These are phyloP conservation scores for Ganoderma multipileum DNA, from an alignment of 1,284 basidiomycete genomes.

Conservation along the genomic window DNA sequence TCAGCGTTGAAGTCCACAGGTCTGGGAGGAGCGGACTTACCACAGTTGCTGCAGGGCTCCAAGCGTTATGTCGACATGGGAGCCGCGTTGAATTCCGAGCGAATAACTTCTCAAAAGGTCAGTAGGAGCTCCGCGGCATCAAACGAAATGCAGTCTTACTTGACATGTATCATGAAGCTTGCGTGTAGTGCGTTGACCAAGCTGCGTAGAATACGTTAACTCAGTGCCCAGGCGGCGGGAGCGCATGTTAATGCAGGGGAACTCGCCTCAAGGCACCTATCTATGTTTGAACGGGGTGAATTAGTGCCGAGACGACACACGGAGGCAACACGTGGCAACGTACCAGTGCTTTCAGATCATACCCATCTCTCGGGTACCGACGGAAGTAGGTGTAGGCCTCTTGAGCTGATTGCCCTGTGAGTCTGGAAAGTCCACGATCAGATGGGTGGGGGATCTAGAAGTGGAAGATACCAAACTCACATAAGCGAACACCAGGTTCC, in stretches of 20 bases:
- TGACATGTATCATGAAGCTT: neutral
- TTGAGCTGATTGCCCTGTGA: conserved; percentile 6
- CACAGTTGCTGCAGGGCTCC: neutral
- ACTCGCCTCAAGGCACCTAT: conserved; percentile 4
- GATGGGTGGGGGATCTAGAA: neutral
- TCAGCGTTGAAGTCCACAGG: too few relatives aligned
- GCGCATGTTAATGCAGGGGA: neutral
- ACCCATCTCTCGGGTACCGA: conserved; percentile 12
- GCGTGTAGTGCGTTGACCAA: neutral
- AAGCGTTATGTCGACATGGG: neutral
- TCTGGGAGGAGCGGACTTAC: neutral
- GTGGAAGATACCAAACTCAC: neutral
- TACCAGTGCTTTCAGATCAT: conserved; percentile 10
- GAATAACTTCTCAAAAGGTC: neutral
- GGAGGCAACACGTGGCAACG: neutral
- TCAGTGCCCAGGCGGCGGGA: neutral
- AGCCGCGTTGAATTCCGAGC: neutral
- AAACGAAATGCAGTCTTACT: neutral
- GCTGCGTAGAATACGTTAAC: neutral
- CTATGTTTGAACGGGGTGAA: neutral
- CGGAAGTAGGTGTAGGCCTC: conserved; percentile 13
- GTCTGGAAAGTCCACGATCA: neutral
- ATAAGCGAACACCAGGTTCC: conserved; percentile 2
- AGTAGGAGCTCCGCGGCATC: neutral
- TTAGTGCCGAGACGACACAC: neutral